These are phyloP conservation scores for Brasenia schreberi DNA, from an alignment of 164 flowering plant genomes.

Conservation along the genomic window DNA sequence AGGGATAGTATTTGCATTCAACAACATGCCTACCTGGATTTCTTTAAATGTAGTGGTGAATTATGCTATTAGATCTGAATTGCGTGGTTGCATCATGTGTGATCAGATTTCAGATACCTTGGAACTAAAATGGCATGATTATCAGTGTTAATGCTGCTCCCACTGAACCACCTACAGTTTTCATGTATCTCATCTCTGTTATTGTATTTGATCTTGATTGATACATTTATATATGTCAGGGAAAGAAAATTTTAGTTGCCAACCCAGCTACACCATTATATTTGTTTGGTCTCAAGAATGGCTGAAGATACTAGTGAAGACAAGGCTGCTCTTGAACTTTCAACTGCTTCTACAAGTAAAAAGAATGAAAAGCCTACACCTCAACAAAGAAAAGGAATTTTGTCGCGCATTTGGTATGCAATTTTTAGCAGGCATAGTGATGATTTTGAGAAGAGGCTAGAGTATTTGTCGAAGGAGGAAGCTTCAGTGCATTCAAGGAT, in stretches of 20 bases:
- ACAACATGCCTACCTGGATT: too few relatives aligned
- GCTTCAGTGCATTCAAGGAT: slow-evolving; percentile 48
- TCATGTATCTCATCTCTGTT: background rate
- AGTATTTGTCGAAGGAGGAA: slow-evolving; percentile 74
- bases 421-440: slow-evolving; percentile 43
- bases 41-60: too few relatives aligned
- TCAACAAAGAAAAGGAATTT: slow-evolving; percentile 24
- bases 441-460: slow-evolving; percentile 76
- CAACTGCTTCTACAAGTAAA: background rate
- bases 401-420: slow-evolving; percentile 62
- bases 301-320: slow-evolving; percentile 7
- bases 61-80: too few relatives aligned
- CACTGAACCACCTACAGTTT: background rate
- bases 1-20: too few relatives aligned
- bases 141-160: too few relatives aligned
- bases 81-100: too few relatives aligned
- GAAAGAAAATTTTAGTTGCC: background rate
- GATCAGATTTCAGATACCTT: too few relatives aligned
- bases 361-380: slow-evolving; percentile 3
- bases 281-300: slow-evolving; percentile 3
- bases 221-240: too few relatives aligned
- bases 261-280: background rate
- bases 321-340: slow-evolving; percentile 2
- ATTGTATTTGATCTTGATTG: background rate
- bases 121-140: too few relatives aligned